phyloP scores from a whole-genome alignment of 1,139 yeast genomes.

The Insectozyma bohioensis region DNA sequence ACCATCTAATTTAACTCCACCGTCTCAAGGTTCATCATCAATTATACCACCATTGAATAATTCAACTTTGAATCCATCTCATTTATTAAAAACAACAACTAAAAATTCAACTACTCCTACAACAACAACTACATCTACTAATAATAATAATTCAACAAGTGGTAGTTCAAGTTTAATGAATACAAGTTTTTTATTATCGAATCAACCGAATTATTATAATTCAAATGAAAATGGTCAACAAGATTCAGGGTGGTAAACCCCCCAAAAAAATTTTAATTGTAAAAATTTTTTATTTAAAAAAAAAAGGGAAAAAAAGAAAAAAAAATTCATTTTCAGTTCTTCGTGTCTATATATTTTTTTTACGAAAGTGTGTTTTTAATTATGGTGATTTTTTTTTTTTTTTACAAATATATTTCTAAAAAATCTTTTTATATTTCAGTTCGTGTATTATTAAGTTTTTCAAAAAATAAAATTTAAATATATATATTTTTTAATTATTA shows the following conservation, averaged over 20 bases:
- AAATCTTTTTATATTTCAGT: too few relatives aligned
- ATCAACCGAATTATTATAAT: conserved; percentile 1
- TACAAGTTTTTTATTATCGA: conserved; percentile 5
- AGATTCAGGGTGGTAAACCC: conserved; percentile 2
- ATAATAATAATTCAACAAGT: conserved; percentile 6
- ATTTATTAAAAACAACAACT: conserved; percentile 19
- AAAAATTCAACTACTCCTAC: conserved; percentile 12
- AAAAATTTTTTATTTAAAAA: too few relatives aligned
- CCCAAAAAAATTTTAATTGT: too few relatives aligned
- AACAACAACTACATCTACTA: conserved; percentile 15
- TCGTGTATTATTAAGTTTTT: too few relatives aligned
- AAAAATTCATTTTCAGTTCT: conserved; percentile 1
- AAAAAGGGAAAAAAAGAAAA: not conserved
- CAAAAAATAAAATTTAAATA: too few relatives aligned
- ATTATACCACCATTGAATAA: conserved; percentile 18
- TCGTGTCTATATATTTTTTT: too few relatives aligned
- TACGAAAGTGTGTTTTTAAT: too few relatives aligned
- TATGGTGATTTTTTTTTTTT: too few relatives aligned
- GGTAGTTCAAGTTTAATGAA: too few relatives aligned
- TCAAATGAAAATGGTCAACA: conserved; percentile 1
- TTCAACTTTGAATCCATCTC: conserved; percentile 27
- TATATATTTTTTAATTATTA: too few relatives aligned
- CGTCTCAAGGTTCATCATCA: conserved; percentile 6
- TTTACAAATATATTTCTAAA: too few relatives aligned
- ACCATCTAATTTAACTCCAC: conserved; percentile 5